phyloP scores from a whole-genome alignment of 2,329 filamentous ascomycete species.

The Sporothrix globosa region DNA sequence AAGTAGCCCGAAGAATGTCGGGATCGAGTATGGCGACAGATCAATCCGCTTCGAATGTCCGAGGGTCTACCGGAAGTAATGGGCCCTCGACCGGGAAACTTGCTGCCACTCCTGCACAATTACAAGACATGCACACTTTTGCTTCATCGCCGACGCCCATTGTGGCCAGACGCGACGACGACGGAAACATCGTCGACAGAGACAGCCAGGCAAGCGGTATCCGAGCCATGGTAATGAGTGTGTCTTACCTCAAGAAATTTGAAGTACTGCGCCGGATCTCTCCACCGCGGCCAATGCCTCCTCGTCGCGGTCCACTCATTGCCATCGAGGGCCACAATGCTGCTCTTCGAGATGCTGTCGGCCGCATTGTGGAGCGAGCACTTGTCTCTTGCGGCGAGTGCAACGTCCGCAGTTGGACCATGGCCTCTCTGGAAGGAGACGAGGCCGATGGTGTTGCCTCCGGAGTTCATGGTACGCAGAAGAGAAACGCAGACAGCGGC shows the following conservation, averaged over 20 bases:
- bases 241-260: slow-evolving; percentile 75
- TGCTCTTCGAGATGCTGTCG: slow-evolving; percentile 57
- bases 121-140: slow-evolving; percentile 29
- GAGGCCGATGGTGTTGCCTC: background rate
- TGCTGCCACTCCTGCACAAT: background rate
- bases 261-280: slow-evolving; percentile 75
- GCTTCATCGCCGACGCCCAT: slow-evolving; percentile 29
- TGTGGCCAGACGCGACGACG: background rate
- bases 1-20: background rate
- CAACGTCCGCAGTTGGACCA: slow-evolving; percentile 46
- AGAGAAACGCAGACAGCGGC: slow-evolving; percentile 19
- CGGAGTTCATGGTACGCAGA: background rate
- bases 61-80: background rate
- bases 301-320: slow-evolving; percentile 74
- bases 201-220: slow-evolving; percentile 52
- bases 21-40: background rate
- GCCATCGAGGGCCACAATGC: slow-evolving; percentile 75
- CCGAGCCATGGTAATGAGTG: slow-evolving; percentile 73
- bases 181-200: slow-evolving; percentile 13
- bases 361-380: slow-evolving; percentile 66
- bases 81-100: background rate
- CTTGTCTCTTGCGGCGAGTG: slow-evolving; percentile 54
- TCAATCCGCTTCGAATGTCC: background rate
- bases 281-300: slow-evolving; percentile 56
- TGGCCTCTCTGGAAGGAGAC: background rate